Base-by-base conservation (phyloP, 805 yeast species). In the Candida stauntonica region DNA sequence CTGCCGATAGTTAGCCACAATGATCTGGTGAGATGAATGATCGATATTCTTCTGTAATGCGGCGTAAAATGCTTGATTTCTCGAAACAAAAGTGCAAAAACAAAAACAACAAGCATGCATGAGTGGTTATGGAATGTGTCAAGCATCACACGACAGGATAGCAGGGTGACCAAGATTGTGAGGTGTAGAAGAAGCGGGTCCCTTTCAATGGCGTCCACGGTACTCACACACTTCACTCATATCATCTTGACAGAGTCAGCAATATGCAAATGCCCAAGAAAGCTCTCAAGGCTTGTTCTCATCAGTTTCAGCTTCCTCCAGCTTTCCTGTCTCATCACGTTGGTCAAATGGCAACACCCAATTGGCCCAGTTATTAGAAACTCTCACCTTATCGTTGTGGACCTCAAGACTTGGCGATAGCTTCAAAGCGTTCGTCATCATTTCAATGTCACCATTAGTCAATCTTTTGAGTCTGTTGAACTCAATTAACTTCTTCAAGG, bases 381-480 rank as follows among this genome's bases (percentile, higher is more conserved):
- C 73, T 55, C 94, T 77, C 48, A 86, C 71, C 55, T 77, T 77
- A 12, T 61, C 66, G 40, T 39, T 44, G 5, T 21, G 21, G 16
- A 53, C 54, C 58, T 68, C 63, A 42, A 63, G 54, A 52, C 27
- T 33, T 28, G 56, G 50, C 8, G 41, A 34, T 12, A 20, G 39
- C 17, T 27, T 35, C 17, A 47, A 24, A 4, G 57, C 55, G 13
- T 38, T 36, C 29, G 41, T 15, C 31, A 54, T 35, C 19, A 76
- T 48, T 20, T 64, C 62, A 29, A 64, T 41, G 50, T 79, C 78
- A 36, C 82, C 82, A 38, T 69, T 72, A 26, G 81, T 72, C 32
- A 83, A 64, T 35, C 72, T 69, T 57, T 80, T 75, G 41, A 91
- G 77, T 54, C 96, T 76, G 63, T 81, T 80, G 61, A 88, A 88